Base-by-base conservation (phyloP, 2,329 filamentous ascomycete genomes). In the Pyricularia grisea region DNA sequence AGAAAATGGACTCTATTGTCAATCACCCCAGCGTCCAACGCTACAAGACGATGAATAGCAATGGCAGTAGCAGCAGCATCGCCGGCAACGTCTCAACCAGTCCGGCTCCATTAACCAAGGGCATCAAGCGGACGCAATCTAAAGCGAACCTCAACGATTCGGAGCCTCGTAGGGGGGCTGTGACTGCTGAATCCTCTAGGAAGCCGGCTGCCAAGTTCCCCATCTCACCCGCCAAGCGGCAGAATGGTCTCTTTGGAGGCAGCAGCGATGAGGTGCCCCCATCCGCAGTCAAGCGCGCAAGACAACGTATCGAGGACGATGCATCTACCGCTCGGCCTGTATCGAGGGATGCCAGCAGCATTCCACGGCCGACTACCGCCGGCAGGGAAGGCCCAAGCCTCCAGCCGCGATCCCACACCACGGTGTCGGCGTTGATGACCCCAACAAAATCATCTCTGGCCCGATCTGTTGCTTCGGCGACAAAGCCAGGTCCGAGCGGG, bases 1-100 rank as follows among this genome's bases (percentile, higher is more conserved):
- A 92, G 80, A 98, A 97, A 83, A 97, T 98, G 94, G 93, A 97
- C 77, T 97, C 94, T 1, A 97, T 98, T 75, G 92, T 88, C 63
- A 90, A 90, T 71, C 94, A 97, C 77, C 85, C 93, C 10, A 97
- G 94, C 12, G 87, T 90, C 20, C 79, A 64, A 20, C 83, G 86
- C 70, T 79, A 64, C 31, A 58, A 68, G 55, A 23, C 67, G 11
- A 23, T 60, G 28, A 60, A 33, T 20, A 63, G 4, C 55, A 42
- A 23, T 27, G 28, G 25, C 60, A 63, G 25, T n/a, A 31, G 25
- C 28, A 64, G 28, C 61, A 64, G 25, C 61, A 28, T 67, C 55
- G 27, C 23, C 25, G 55, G 27, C 60, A 65, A 42, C 33, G 20
- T 55, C 60, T n/a, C 60, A 20, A 42, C 66, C 27, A 28, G 25